Base-by-base conservation (phyloP, 2,329 filamentous ascomycete genomes). In the Setomelanomma holmii region DNA sequence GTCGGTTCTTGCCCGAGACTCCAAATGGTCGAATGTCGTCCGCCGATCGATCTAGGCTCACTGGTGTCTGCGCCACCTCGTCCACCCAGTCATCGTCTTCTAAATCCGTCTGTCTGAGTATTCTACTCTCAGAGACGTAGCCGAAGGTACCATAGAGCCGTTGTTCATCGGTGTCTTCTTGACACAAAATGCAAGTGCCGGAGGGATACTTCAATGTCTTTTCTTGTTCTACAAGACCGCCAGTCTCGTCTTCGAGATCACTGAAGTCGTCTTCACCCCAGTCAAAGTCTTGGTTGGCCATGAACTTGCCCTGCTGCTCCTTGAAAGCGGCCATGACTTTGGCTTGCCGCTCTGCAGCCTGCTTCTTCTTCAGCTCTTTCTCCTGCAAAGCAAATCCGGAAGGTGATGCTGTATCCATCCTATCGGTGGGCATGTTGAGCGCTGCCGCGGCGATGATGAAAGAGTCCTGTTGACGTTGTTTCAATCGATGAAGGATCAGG, bases 251-350 rank as follows among this genome's bases (percentile, higher is more conserved):
- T 47, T 89, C 87, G 22, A 90, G 84, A 40, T 95, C 89, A 21
- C 87, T 82, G 34, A 89, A 86, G n/a, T 90, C 90, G 44, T 91
- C 84, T 53, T 95, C 89, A 12, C 90, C 92, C 89, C 91, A 96
- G 73, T 96, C 90, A 54, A 96, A 84, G 36, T 87, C 89, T 73
- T 97, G 93, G 59, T 89, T 95, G 50, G 91, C 89, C 77, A 99
- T 79, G 76, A 99, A 99, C 66, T 86, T 95, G 76, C 96, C 93
- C 72, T 98, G 96, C 69, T 99, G 93, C 70, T 96, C 89, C 72
- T 98, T 95, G 76, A 99, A 97, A 69, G 97, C 92, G 1, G 93
- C 95, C 93, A 99, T 97, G 24, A 99, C 91, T 67, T 87, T 89
- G 1, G 93, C 93, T 75, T 98, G 93, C 19, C 95, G 86, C 64